phyloP scores from a whole-genome alignment of 2,329 filamentous ascomycete genomes.

The Erysiphe pulchra region DNA sequence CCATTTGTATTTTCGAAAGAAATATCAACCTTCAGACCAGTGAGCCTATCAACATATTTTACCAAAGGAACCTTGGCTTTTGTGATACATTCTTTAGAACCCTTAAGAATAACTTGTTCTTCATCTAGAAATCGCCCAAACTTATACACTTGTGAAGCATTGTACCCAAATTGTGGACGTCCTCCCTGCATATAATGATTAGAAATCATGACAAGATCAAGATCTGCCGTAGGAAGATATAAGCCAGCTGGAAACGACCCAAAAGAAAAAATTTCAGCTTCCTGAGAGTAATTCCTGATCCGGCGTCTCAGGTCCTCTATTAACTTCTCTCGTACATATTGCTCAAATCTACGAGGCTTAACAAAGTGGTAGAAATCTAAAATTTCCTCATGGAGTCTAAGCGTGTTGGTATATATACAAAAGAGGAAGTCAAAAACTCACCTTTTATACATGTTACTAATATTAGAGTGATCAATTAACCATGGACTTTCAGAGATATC shows the following conservation, averaged over 20 bases:
- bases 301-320: constrained; percentile 38
- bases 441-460: constrained; percentile 28
- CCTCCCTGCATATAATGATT: constrained; percentile 28
- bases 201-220: constrained; percentile 71
- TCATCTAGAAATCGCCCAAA: constrained; percentile 34
- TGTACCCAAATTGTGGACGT: constrained; percentile 17
- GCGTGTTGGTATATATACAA: not conserved
- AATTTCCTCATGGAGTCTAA: constrained; percentile 69
- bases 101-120: constrained; percentile 27
- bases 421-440: constrained; percentile 14
- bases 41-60: constrained; percentile 62
- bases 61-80: constrained; percentile 71
- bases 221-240: constrained; percentile 59
- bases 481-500: constrained; percentile 31
- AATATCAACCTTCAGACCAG: constrained; percentile 66
- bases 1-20: constrained; percentile 86
- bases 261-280: constrained; percentile 46
- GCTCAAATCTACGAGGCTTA: constrained; percentile 50
- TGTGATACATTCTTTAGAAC: constrained; percentile 40
- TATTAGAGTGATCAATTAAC: constrained; percentile 29
- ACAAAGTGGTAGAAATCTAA: constrained; percentile 74
- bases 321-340: constrained; percentile 45
- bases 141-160: constrained; percentile 22
- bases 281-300: constrained; percentile 27
- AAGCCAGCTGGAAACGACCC: constrained; percentile 78